These are phyloP conservation scores for Fraxinus cuspidata DNA, from an alignment of 257 asterid genomes.

Conservation along the genomic window DNA sequence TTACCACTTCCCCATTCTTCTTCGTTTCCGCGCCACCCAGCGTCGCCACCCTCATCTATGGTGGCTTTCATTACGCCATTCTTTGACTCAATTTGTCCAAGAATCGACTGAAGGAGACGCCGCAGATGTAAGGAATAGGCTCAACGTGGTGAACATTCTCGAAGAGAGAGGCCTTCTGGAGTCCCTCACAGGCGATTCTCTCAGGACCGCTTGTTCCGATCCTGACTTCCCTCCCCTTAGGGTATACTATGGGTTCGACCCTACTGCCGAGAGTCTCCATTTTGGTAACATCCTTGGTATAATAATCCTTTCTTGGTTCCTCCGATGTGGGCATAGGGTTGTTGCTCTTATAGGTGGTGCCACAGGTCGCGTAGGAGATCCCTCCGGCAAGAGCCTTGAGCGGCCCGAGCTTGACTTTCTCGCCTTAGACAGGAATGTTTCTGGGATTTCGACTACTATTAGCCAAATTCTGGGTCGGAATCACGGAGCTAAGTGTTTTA, in stretches of 20 bases:
- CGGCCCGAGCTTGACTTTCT: conserved; percentile 71
- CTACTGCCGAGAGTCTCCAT: conserved; percentile 91
- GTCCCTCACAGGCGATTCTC: conserved; percentile 62
- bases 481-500: conserved; percentile 17
- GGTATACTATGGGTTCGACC: conserved; percentile 94
- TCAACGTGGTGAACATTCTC: conserved; percentile 65
- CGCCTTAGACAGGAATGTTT: conserved; percentile 48
- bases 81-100: background rate
- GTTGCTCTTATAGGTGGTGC: conserved; percentile 94
- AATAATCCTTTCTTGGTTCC: conserved; percentile 89
- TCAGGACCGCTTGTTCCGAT: conserved; percentile 38
- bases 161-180: conserved; percentile 81
- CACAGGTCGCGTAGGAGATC: conserved; percentile 92
- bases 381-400: conserved; percentile 82
- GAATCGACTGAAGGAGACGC: background rate
- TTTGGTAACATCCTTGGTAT: conserved; percentile 83
- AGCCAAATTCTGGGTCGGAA: conserved; percentile 43
- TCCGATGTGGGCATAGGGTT: conserved; percentile 72
- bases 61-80: background rate
- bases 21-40: conserved; percentile 18
- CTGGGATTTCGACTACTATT: conserved; percentile 51
- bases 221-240: conserved; percentile 42
- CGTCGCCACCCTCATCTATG: conserved; percentile 35
- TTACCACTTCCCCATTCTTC: conserved; percentile 23
- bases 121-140: background rate